Base-by-base conservation (phyloP, 2,329 filamentous ascomycete genomes). In the Fonsecaea monophora region DNA sequence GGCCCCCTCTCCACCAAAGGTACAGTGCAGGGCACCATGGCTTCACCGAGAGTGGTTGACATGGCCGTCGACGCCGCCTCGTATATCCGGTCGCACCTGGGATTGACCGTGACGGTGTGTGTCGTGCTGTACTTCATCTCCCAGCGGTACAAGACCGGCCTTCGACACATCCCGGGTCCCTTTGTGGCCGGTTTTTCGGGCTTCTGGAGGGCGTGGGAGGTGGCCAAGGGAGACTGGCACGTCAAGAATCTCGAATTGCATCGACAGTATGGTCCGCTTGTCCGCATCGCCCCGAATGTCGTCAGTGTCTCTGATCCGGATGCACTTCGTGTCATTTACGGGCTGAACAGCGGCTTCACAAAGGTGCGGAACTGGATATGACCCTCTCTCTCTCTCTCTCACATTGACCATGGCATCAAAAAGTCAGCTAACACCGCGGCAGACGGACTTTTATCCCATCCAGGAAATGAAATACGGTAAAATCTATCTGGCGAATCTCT, bases 161-260 rank as follows among this genome's bases (percentile, higher is more conserved):
- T 67, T 1, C 53, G 60, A 55, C 40, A 63, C 18, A 53, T 68
- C 15, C 91, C 92, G 0, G 91, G 91, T 0, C 91, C 89, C 0
- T 82, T 88, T 66, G 73, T 91, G 40, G 92, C 91, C 25, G 88
- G 80, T 3, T 82, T 86, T 62, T 90, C 89, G 13, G 86, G 93
- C 74, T 88, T 87, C 83, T 94, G 91, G 90, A 84, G 91, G 6
- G 15, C 63, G 1, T 48, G n/a, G 53, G 38, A 56, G 40, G 45
- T 50, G n/a, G 86, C 92, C 38, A 54, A 55, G 21, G 64, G 62
- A 34, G 30, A 66, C n/a, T 25, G 53, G 35, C 30, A 50, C 10
- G 21, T 60, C 15, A 53, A 62, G 18, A 62, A 70, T 37, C 54
- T 34, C 12, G n/a, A 58, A 32, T 38, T 65, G 30, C 68, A 70